phyloP scores from a whole-genome alignment of 2,329 filamentous ascomycete species.

The Aspergillus sp. region DNA sequence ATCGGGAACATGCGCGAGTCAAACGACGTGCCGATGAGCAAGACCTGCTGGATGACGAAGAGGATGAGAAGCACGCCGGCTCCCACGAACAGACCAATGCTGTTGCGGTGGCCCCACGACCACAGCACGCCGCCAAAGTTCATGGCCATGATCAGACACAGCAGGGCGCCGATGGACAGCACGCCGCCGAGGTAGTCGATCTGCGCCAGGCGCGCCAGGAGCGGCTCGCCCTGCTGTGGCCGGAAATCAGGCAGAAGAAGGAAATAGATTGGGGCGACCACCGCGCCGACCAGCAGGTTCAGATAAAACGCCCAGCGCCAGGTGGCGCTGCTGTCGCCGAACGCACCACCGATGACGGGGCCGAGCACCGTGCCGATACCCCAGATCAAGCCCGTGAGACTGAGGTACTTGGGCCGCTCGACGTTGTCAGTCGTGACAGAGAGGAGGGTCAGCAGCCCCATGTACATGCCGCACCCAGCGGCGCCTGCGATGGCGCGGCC shows the following conservation, averaged over 20 bases:
- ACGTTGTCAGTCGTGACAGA: slow-evolving; percentile 16
- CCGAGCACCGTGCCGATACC: slow-evolving; percentile 35
- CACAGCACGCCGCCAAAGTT: slow-evolving; percentile 51
- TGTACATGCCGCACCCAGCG: slow-evolving; percentile 23
- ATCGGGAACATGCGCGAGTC: slow-evolving; percentile 48
- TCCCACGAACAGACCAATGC: slow-evolving; percentile 36
- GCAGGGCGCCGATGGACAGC: slow-evolving; percentile 43
- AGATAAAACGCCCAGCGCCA: slow-evolving; percentile 52
- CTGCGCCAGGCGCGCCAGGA: slow-evolving; percentile 24
- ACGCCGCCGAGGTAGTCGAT: slow-evolving; percentile 48
- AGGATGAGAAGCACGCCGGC: slow-evolving; percentile 43
- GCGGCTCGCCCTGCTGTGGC: slow-evolving; percentile 18
- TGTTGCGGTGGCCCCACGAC: slow-evolving; percentile 42
- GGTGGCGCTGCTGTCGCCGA: slow-evolving; percentile 7
- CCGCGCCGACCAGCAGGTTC: slow-evolving; percentile 50
- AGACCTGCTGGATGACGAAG: slow-evolving; percentile 47
- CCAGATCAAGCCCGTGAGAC: slow-evolving; percentile 34
- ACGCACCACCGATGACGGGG: slow-evolving; percentile 19
- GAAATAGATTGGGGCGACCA: slow-evolving; percentile 43
- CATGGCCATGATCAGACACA: slow-evolving; percentile 47
- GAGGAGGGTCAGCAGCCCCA: slow-evolving; percentile 26
- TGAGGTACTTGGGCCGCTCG: slow-evolving; percentile 30
- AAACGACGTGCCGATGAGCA: slow-evolving; percentile 41
- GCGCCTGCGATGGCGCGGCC: slow-evolving; percentile 5
- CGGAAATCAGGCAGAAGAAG: slow-evolving; percentile 38